Evolutionary conservation across 2,329 filamentous ascomycete species (phyloP), one percentile per base, ranked within the genome.

Genomic region (Sclerotinia trifoliorum): DNA sequence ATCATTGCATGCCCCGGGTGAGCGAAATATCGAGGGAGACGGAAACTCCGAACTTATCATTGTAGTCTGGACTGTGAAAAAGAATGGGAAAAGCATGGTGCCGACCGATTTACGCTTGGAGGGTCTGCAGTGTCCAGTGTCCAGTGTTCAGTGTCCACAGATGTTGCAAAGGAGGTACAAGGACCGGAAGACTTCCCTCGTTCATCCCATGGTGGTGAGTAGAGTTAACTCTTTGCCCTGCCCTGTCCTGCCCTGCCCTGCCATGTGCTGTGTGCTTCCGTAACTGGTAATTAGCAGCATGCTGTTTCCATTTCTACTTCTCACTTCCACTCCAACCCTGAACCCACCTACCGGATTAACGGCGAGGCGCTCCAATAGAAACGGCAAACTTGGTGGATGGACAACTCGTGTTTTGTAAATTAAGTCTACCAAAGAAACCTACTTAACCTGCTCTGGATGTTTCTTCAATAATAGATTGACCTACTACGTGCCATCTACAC

Each of bases 261-360:
- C 32, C 29, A 21, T 24, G 39, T 42, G 39, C 13, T 57, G 32
- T 39, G 54, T 39, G 15, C 54, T 13, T 39, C 54, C 55, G 21
- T 39, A 39, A 21, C 29, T 57, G 55, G 55, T 57, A 57, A 57
- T 57, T 24, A 57, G 39, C 55, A 21, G n/a, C 55, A 42, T 39
- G 3, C 32, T n/a, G 24, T 57, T 39, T 17, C 39, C 39, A 42
- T 13, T 42, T 42, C 39, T 10, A 15, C 13, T 42, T 42, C 39
- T 11, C n/a, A 42, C 5, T 42, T 42, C 39, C 21, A 57, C 13
- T 32, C 24, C 3, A 57, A 13, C 15, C 13, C 13, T 42, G 39
- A 42, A 15, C 29, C 29, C 26, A 56, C 29, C 58, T 17, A 39
- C 58, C 58, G 46, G 21, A 51, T 48, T 61, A 19, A 60, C 56